phyloP scores from a whole-genome alignment of 805 yeast genomes.

The Sungouiella thailandica region DNA sequence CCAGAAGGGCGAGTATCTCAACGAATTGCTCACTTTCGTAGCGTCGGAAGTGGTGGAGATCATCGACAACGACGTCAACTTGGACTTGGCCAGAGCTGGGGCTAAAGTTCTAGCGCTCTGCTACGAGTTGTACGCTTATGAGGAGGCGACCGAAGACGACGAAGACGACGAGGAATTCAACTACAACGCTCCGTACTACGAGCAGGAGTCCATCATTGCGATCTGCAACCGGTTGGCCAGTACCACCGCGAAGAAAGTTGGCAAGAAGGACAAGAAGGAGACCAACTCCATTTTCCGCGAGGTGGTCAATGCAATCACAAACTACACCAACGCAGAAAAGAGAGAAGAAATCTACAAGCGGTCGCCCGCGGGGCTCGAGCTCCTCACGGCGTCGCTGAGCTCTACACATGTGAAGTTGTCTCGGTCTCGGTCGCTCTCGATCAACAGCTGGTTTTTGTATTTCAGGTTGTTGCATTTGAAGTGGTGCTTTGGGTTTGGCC shows the following conservation, averaged over 20 bases:
- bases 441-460: constrained; percentile 48
- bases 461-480: constrained; percentile 44
- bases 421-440: constrained; percentile 41
- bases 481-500: constrained; percentile 49
- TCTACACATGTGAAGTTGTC: constrained; percentile 38
- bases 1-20: constrained; percentile 38
- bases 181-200: constrained; percentile 48
- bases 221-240: constrained; percentile 41
- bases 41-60: constrained; percentile 33
- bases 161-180: constrained; percentile 42
- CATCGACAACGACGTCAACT: constrained; percentile 35
- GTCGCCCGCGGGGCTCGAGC: constrained; percentile 32
- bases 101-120: constrained; percentile 52
- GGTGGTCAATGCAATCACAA: constrained; percentile 44
- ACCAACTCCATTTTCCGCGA: constrained; percentile 58
- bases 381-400: constrained; percentile 25
- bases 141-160: constrained; percentile 31
- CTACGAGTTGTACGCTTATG: constrained; percentile 49
- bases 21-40: constrained; percentile 31
- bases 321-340: constrained; percentile 29
- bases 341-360: constrained; percentile 33
- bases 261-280: constrained; percentile 60
- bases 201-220: constrained; percentile 42
- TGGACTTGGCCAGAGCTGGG: constrained; percentile 50
- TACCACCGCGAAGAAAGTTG: constrained; percentile 50